phyloP scores from a whole-genome alignment of 2,329 filamentous ascomycete species.

The Colletotrichum caudatum region DNA sequence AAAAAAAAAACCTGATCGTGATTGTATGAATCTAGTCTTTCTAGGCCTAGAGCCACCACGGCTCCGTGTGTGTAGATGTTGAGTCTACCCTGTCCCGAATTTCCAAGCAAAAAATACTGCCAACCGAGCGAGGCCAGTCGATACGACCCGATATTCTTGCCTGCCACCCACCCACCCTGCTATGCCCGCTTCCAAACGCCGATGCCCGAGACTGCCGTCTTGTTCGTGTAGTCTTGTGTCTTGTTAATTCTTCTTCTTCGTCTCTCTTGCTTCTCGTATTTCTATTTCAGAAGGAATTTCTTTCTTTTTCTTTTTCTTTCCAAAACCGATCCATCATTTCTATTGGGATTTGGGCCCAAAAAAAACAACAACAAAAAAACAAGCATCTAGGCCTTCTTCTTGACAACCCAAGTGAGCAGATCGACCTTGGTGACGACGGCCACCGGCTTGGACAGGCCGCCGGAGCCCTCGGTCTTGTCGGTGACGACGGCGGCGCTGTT shows the following conservation, averaged over 20 bases:
- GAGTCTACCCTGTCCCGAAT: slow-evolving; percentile 53
- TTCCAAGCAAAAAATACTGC: slow-evolving; percentile 33
- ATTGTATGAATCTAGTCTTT: slow-evolving; percentile 20
- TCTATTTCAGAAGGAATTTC: slow-evolving; percentile 33
- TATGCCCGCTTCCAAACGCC: slow-evolving; percentile 41
- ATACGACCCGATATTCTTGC: slow-evolving; percentile 41
- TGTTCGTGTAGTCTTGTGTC: background rate
- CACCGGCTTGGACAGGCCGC: slow-evolving; percentile 77
- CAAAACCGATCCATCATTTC: slow-evolving; percentile 43
- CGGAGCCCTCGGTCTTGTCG: slow-evolving; percentile 71
- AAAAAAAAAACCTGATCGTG: background rate
- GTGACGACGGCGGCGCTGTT: slow-evolving; percentile 97
- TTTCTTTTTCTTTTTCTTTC: too few species aligned
- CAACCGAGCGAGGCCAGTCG: slow-evolving; percentile 41
- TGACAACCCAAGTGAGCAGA: slow-evolving; percentile 90
- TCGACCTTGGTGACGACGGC: slow-evolving; percentile 98
- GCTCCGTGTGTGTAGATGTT: slow-evolving; percentile 52
- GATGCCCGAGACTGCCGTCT: slow-evolving; percentile 31
- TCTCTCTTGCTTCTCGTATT: background rate
- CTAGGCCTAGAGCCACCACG: slow-evolving; percentile 20
- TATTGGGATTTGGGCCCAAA: background rate
- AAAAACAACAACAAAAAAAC: too few species aligned
- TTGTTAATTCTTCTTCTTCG: background rate
- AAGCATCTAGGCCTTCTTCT: slow-evolving; percentile 56
- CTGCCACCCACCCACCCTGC: slow-evolving; percentile 26